Evolutionary conservation across 75 land plant genomes (phyloP), one percentile per base, ranked within the genome.

Genomic region (Picea sitchensis): DNA sequence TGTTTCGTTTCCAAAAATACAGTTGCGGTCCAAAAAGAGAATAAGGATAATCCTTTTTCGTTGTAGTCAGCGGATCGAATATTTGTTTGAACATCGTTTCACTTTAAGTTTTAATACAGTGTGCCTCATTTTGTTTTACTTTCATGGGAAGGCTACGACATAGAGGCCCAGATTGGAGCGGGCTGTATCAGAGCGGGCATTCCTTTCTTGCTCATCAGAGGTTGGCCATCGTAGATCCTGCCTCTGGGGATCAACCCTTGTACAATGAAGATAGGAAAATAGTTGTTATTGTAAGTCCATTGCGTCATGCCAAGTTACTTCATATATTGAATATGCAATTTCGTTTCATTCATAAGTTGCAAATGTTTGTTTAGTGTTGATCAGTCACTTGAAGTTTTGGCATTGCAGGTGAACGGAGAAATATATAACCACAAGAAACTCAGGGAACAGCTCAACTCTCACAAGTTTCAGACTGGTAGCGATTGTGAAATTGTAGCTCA

Each of bases 401-500:
- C 11, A 51, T 62, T 38, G 26, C 78, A 97, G 99, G 98, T 97
- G 15, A 97, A 97, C 81, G 99, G 99, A 17, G 99, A 97, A 76
- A 95, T 97, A 47, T 97, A 97, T 82, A 97, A 97, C 88, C 99
- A 97, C 79, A 87, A 91, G 76, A 82, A 79, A 17, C 80, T 97
- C 75, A 93, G 88, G 84, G 84, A 83, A 59, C 71, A 67, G 47
- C 80, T 97, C 86, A 71, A 81, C 76, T 20, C 76, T 13, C 96
- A 91, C 79, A 77, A 81, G 36, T 97, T 93, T 84, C 64, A 90
- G 65, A 97, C 99, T 7, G 91, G 92, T 60, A 97, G 99, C 78
- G 99, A 97, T 58, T 97, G 99, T 83, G 99, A 97, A 84, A 96
- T 95, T n/a, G 94, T 97, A 82, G 93, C 99, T 17, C 95, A 95